Evolutionary conservation across 2,329 filamentous ascomycete species (phyloP).

Genomic region (Aspergillus awamori): DNA sequence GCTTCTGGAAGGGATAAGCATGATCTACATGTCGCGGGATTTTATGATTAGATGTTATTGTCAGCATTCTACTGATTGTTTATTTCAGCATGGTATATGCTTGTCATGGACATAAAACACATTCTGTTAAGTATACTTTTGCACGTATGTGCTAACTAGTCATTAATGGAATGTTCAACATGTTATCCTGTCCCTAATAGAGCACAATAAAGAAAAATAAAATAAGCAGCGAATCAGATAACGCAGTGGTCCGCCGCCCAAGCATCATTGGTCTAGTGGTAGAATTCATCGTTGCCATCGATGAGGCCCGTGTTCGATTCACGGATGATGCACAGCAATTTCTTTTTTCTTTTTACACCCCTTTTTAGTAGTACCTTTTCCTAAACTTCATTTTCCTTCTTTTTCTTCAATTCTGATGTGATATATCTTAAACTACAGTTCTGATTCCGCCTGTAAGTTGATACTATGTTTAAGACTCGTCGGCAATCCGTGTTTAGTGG

Average conservation of each 20-base stretch:
- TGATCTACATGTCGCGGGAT: not conserved
- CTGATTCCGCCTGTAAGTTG: no score
- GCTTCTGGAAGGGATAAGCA: not conserved
- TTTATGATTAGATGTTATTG: not conserved
- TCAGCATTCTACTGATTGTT: no score
- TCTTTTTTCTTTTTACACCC: not conserved
- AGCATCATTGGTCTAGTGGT: slow-evolving; percentile 51
- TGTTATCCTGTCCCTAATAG: not conserved
- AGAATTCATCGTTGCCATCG: slow-evolving; percentile 52
- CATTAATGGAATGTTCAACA: no score
- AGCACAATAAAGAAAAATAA: not conserved
- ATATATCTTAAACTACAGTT: no score
- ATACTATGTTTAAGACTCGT: no score
- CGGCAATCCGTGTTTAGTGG: no score
- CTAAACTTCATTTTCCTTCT: not conserved
- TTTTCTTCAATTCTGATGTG: no score
- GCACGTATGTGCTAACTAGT: no score
- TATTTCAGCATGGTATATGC: not conserved
- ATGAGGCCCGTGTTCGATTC: slow-evolving; percentile 53
- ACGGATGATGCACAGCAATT: slow-evolving; percentile 44
- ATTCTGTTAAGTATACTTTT: not conserved
- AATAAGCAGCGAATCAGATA: slow-evolving; percentile 11
- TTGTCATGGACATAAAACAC: not conserved
- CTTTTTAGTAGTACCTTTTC: not conserved
- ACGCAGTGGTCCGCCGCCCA: not conserved